Percentiles rank a stretch among this genome's conserved stretches.
Conservation (phyloP, 2,329 filamentous ascomycete genomes). For the Aspergillus alliaceus region DNA sequence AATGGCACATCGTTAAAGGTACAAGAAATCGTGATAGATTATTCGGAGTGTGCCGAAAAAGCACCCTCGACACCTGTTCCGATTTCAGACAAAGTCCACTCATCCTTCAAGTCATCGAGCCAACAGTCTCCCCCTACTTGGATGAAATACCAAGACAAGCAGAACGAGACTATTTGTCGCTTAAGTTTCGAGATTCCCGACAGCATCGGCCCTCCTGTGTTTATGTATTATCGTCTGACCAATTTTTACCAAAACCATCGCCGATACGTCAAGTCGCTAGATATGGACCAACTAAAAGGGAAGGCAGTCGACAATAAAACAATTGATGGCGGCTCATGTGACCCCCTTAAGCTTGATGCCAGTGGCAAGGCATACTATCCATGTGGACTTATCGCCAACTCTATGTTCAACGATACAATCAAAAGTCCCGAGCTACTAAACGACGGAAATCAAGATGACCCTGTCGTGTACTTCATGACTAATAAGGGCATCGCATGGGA, state of each 20-base stretch:
- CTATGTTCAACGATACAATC: constrained; percentile 93
- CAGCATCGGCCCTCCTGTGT: constrained; percentile 74
- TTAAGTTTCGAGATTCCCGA: constrained; percentile 79
- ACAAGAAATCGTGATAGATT: constrained; percentile 88
- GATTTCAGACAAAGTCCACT: constrained; percentile 54
- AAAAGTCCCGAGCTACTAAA: constrained; percentile 57
- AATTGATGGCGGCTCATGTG: constrained; percentile 70
- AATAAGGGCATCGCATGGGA: constrained; percentile 80
- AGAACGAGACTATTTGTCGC: constrained; percentile 59
- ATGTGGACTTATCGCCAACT: constrained; percentile 95
- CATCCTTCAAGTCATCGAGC: constrained; percentile 68
- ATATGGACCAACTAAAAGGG: constrained; percentile 79
- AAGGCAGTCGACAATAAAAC: constrained; percentile 58
- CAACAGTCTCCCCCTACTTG: constrained; percentile 32
- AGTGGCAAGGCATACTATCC: constrained; percentile 79
- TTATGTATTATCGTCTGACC: constrained; percentile 92
- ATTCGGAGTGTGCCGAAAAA: constrained; percentile 70
- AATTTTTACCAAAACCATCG: constrained; percentile 99
- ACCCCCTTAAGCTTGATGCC: constrained; percentile 63
- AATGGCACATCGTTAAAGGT: constrained; percentile 55
- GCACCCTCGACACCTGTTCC: constrained; percentile 55
- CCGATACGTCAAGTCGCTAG: constrained; percentile 88
- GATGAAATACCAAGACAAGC: constrained; percentile 27
- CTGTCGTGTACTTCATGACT: constrained; percentile 68
- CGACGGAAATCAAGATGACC: constrained; percentile 54